Evolutionary conservation across 345 rosid species (phyloP), one percentile per base, ranked within the genome.

Genomic region (Salix brachista): DNA sequence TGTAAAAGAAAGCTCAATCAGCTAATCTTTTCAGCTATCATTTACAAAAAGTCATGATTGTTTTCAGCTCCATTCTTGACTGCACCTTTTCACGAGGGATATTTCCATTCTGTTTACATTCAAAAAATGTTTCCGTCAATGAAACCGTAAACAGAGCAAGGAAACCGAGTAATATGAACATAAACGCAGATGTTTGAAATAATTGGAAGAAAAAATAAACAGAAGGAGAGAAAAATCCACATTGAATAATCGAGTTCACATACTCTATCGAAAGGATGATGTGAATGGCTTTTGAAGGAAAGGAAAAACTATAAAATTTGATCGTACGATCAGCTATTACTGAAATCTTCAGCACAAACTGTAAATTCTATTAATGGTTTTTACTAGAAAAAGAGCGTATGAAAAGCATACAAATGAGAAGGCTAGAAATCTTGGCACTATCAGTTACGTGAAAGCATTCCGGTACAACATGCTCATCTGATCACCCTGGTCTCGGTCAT

Each of bases 11-110:
- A 41, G 73, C 64, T 68, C 60, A 61, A 76, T 79, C 72, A 79
- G 65, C 67, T 71, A 21, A 54, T 77, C 81, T 69, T 73, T 71
- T 7, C 71, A 73, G 71, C 76, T 54, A 46, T 72, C 71, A 76
- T 83, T 76, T 85, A 77, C 82, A 83, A 10, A 66, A 25, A 61
- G 39, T 83, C 80, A 8, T 50, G 75, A 67, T 18, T 41, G 52
- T 61, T 77, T 71, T 80, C 48, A 23, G 67, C 77, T 79, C 80
- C 61, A 77, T 46, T 66, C 81, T 76, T 62, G 73, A 70, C 78
- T 14, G 23, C 77, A 60, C 79, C 75, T 68, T 70, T 72, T 41
- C 34, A 76, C 18, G 36, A 74, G 65, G 64, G 77, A 73, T 44
- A 52, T 58, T 69, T 32, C 39, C 7, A 37, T 52, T 79, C 78